A percentile compares a stretch with the other conserved stretches of the same genome.
Evolutionary conservation across 2,329 filamentous ascomycete species (phyloP).

Genomic region (Penicillium sp.): DNA sequence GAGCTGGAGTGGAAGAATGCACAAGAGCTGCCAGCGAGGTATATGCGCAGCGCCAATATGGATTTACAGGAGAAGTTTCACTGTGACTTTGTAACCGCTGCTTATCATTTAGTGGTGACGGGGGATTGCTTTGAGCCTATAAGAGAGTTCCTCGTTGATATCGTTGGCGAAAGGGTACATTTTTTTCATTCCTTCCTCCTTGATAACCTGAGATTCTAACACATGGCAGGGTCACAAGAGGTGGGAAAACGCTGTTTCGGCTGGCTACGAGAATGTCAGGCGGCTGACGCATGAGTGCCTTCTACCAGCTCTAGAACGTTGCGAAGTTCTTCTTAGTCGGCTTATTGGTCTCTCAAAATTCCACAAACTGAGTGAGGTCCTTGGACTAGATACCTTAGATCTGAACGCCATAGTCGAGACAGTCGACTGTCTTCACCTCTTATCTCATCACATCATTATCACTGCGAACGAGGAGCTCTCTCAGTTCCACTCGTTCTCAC

Average conservation of each 20-base stretch:
- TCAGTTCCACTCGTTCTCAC: slow-evolving; percentile 77
- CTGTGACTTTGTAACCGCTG: slow-evolving; percentile 71
- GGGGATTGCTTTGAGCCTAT: slow-evolving; percentile 77
- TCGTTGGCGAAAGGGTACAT: slow-evolving; percentile 75
- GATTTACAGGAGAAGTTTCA: slow-evolving; percentile 70
- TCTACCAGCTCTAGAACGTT: slow-evolving; percentile 83
- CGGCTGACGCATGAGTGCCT: slow-evolving; percentile 84
- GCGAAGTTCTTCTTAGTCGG: slow-evolving; percentile 78
- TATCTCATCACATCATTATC: slow-evolving; percentile 74
- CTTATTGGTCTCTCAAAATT: slow-evolving; percentile 84
- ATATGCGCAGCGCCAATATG: slow-evolving; percentile 76
- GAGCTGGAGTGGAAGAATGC: slow-evolving; percentile 81
- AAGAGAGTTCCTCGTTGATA: slow-evolving; percentile 87
- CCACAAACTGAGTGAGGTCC: slow-evolving; percentile 67
- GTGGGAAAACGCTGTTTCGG: slow-evolving; percentile 86
- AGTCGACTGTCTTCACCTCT: slow-evolving; percentile 74
- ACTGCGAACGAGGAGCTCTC: slow-evolving; percentile 76
- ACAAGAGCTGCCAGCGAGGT: slow-evolving; percentile 77
- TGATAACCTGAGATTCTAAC: slow-evolving; percentile 13
- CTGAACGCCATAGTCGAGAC: slow-evolving; percentile 69
- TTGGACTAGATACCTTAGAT: slow-evolving; percentile 69
- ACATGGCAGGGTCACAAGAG: slow-evolving; percentile 77
- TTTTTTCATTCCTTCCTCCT: background rate
- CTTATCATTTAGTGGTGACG: slow-evolving; percentile 84
- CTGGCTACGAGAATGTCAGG: slow-evolving; percentile 77